Evolutionary conservation across 2,329 filamentous ascomycete genomes (phyloP).

Genomic region (Claviceps fusiformis): DNA sequence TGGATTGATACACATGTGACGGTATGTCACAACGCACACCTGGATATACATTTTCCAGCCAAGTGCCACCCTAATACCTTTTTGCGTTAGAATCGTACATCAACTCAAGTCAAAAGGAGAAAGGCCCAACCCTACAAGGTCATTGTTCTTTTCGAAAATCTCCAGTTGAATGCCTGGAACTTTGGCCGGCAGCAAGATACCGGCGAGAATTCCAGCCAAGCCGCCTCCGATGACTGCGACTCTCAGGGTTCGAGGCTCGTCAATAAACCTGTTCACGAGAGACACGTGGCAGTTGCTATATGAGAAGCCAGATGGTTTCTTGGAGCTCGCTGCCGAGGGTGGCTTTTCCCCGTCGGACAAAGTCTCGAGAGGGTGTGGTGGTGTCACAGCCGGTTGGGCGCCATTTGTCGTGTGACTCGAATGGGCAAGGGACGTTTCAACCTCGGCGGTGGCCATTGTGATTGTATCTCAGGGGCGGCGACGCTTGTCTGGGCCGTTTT

Average conservation of each 20-base stretch:
- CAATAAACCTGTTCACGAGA: constrained; percentile 20
- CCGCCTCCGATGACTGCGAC: constrained; percentile 26
- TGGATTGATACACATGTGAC: constrained; percentile 56
- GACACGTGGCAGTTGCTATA: not conserved
- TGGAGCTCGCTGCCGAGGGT: not conserved
- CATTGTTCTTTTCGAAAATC: constrained; percentile 55
- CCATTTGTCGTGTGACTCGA: not conserved
- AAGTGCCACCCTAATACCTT: constrained; percentile 33
- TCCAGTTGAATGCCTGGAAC: constrained; percentile 52
- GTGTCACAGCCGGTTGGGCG: not conserved
- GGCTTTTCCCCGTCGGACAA: not conserved
- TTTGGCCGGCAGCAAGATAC: constrained; percentile 52
- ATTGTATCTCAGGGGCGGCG: not conserved
- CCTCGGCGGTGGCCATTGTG: not conserved
- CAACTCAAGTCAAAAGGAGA: no score
- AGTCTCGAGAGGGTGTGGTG: not conserved
- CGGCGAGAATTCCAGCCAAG: constrained; percentile 34
- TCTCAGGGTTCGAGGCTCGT: constrained; percentile 20
- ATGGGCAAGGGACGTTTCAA: not conserved
- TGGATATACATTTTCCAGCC: constrained; percentile 45
- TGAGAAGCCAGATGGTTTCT: not conserved
- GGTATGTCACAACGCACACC: constrained; percentile 57
- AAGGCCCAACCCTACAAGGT: constrained; percentile 37
- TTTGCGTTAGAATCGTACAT: not conserved
- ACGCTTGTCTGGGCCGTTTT: not conserved